A percentile compares a stretch with the other conserved stretches of the same genome.
Evolutionary conservation across 345 rosid genomes (phyloP).

Genomic region (Combretum micranthum): DNA sequence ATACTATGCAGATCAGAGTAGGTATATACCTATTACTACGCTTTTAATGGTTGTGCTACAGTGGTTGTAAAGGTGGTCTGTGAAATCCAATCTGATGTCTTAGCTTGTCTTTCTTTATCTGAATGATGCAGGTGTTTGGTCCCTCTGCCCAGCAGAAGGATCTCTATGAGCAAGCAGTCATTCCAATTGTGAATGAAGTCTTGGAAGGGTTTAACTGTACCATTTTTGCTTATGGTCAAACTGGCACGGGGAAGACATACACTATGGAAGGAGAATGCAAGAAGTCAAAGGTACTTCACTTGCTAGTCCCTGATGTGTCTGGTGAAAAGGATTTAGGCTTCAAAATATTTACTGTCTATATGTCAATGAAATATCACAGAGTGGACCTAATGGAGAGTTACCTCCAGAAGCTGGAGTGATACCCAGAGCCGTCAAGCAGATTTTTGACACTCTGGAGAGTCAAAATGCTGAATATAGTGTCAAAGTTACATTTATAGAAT

Average conservation of each 20-base stretch:
- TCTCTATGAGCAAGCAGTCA: constrained; percentile 82
- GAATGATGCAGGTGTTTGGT: constrained; percentile 71
- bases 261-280: constrained; percentile 99
- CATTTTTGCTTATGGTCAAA: constrained; percentile 98
- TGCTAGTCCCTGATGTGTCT: no score
- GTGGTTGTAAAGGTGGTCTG: no score
- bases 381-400: constrained; percentile 71
- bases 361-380: constrained; percentile 32
- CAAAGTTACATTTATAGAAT: constrained; percentile 88
- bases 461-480: constrained; percentile 99
- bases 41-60: no score
- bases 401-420: constrained; percentile 96
- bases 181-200: constrained; percentile 96
- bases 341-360: background rate
- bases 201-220: constrained; percentile 98
- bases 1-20: no score
- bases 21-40: no score
- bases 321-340: background rate
- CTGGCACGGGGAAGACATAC: constrained; percentile 96
- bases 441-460: constrained; percentile 97
- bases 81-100: background rate
- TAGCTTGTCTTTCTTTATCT: constrained; percentile 1
- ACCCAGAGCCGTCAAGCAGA: constrained; percentile 94
- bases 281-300: constrained; percentile 57
- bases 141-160: constrained; percentile 88